phyloP scores from a whole-genome alignment of 2,329 filamentous ascomycete genomes.

The Monosporascus sp. region DNA sequence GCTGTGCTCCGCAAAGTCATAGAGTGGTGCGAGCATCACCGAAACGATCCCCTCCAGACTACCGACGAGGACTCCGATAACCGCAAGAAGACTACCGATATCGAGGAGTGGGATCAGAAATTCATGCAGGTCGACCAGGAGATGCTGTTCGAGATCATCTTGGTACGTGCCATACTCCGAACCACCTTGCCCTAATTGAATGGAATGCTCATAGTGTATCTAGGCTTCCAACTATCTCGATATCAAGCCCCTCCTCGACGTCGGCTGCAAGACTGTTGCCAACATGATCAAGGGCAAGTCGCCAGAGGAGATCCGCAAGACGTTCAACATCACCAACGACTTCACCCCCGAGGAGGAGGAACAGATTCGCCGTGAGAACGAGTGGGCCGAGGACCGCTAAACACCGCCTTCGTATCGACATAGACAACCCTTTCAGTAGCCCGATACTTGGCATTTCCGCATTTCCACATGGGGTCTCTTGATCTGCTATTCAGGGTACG shows the following conservation, averaged over 20 bases:
- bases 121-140: constrained; percentile 99
- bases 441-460: too few species aligned
- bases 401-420: background rate
- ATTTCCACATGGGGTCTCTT: too few species aligned
- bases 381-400: constrained; percentile 83
- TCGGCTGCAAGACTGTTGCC: constrained; percentile 98
- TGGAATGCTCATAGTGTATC: constrained; percentile 16
- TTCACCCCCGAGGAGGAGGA: constrained; percentile 99
- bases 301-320: constrained; percentile 98
- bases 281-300: constrained; percentile 99
- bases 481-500: too few species aligned
- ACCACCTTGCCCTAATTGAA: background rate
- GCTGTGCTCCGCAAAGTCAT: constrained; percentile 92
- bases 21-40: constrained; percentile 97
- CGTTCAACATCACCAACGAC: constrained; percentile 99
- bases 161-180: constrained; percentile 51
- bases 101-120: constrained; percentile 99
- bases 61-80: constrained; percentile 88
- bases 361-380: constrained; percentile 88
- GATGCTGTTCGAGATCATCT: constrained; percentile 99
- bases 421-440: background rate
- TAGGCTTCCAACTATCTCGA: constrained; percentile 97
- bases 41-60: constrained; percentile 74
- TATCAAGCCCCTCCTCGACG: constrained; percentile 95
- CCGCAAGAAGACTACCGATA: constrained; percentile 97